Evolutionary conservation across 176 grass and related monocot species (phyloP).

Genomic region (Oryza glumipatula): DNA sequence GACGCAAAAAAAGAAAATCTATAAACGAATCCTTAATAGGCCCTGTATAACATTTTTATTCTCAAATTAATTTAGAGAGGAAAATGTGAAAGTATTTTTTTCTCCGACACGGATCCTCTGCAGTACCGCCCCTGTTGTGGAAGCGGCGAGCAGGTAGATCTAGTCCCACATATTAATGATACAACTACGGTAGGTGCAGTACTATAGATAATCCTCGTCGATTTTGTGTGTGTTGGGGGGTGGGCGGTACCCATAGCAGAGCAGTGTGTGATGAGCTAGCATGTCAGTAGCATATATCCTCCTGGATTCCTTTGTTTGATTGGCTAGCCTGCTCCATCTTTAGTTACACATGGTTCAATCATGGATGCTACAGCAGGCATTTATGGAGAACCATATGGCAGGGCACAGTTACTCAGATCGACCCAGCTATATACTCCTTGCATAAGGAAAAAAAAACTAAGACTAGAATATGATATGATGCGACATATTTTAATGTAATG

Average conservation of each 20-base stretch:
- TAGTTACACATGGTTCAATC: constrained; percentile 34
- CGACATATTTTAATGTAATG: too few relatives aligned
- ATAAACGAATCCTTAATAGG: neutral
- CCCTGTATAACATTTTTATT: neutral
- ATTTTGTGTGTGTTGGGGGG: too few relatives aligned
- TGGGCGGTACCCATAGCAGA: neutral
- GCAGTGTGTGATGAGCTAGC: neutral
- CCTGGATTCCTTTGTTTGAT: neutral
- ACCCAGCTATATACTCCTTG: neutral
- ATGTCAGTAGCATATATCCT: neutral
- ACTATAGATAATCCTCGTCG: too few relatives aligned
- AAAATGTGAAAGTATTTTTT: neutral
- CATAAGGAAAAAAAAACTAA: too few relatives aligned
- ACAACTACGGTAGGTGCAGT: too few relatives aligned
- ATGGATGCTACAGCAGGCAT: constrained; percentile 31
- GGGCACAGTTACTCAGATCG: neutral
- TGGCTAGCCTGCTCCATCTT: neutral
- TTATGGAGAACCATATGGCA: neutral
- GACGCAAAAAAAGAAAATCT: neutral
- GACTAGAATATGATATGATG: too few relatives aligned
- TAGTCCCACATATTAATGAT: too few relatives aligned
- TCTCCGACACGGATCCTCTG: too few relatives aligned
- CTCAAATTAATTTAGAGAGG: neutral
- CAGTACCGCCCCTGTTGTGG: too few relatives aligned
- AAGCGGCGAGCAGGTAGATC: too few relatives aligned